Evolutionary conservation across 1,139 yeast genomes (phyloP), one percentile per base, ranked within the genome.

Genomic region (Yamadazyma atlantica): DNA sequence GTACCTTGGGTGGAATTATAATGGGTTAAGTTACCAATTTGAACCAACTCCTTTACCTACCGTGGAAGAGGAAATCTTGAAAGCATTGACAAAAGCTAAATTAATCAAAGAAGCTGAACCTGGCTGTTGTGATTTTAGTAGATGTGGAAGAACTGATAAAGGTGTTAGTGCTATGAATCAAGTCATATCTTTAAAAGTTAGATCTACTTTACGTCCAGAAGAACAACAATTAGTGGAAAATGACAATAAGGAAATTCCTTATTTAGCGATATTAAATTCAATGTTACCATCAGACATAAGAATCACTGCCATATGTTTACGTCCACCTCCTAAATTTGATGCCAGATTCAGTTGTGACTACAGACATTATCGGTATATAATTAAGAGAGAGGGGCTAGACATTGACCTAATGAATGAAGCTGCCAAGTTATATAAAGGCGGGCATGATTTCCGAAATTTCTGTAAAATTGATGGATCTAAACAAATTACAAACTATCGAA

Each of bases 111-210:
- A 78, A 1, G 60, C 75, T 22, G 75, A 71, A 11, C 89, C 89
- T 1, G 78, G 74, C 2, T 78, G 74, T 37, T 78, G 85, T 39
- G 66, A 74, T 12, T 90, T 90, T 58, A 85, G 95, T 48, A 68
- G 98, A 44, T 94, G 98, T 63, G 99, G 99, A 0, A 71, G 99
- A 52, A 92, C 99, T 0, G 99, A 92, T 54, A 83, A 81, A 50
- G 98, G 98, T 11, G 99, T 92, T 5, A 86, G 96, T 64, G 98
- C 99, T 0, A 78, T 92, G 83, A 86, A 88, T 51, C 99, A 92
- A 60, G 98, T 92, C 6, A 83, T 92, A 10, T 82, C 96, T 0
- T 66, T 92, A 29, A 65, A 71, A 16, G 83, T 92, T 17, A 70
- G 99, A 46, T 87, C 97, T 0, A 67, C 72, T 22, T 60, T 92